Evolutionary conservation across 805 yeast species (phyloP).

Genomic region (Isabelozyma gotoi): DNA sequence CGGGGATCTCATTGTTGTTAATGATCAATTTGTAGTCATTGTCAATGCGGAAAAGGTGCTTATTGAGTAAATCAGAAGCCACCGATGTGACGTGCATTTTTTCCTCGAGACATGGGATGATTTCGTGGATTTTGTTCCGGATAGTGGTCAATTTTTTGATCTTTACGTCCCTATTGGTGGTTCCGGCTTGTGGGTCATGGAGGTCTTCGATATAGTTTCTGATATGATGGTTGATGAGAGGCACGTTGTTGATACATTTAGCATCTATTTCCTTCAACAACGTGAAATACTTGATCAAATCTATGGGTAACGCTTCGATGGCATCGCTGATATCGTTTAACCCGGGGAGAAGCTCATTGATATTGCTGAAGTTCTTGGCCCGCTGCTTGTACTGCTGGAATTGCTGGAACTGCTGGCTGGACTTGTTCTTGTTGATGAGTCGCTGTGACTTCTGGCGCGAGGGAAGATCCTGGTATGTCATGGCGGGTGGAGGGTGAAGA

Average conservation of each 20-base stretch:
- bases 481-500: not conserved
- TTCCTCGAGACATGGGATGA: constrained; percentile 91
- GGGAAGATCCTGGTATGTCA: constrained; percentile 16
- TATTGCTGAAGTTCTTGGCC: constrained; percentile 29
- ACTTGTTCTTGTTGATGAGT: constrained; percentile 7
- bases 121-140: constrained; percentile 53
- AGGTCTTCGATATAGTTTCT: constrained; percentile 37
- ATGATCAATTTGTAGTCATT: constrained; percentile 76
- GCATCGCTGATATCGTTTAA: constrained; percentile 90
- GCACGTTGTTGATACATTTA: constrained; percentile 76
- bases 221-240: constrained; percentile 59
- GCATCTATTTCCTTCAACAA: constrained; percentile 92
- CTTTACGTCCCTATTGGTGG: constrained; percentile 7
- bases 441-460: constrained; percentile 28
- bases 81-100: constrained; percentile 96
- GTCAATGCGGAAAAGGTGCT: constrained; percentile 71
- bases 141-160: constrained; percentile 37
- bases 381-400: constrained; percentile 35
- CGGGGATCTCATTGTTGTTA: constrained; percentile 78
- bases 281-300: constrained; percentile 81
- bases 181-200: constrained; percentile 9
- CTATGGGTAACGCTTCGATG: constrained; percentile 84
- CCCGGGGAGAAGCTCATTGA: constrained; percentile 62
- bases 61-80: constrained; percentile 74
- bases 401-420: constrained; percentile 9